Evolutionary conservation across 768 basidiomycete species (phyloP).

Genomic region (Pisolithus tinctorius): DNA sequence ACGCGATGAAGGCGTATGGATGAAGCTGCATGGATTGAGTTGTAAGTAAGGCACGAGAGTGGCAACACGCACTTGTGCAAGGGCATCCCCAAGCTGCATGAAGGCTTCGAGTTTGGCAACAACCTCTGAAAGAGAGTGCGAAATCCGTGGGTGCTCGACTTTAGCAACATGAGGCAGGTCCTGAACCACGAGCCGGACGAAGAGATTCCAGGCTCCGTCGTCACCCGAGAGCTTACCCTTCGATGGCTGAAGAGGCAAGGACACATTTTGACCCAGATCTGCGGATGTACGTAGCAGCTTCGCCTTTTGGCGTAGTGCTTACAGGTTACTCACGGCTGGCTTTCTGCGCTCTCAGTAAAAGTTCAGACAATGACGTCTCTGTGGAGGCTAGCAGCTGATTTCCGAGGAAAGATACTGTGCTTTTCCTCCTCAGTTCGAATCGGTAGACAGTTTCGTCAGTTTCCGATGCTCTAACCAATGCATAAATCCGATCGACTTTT

Average conservation of each 20-base stretch:
- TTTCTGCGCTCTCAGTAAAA: slow-evolving; percentile 8
- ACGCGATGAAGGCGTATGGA: slow-evolving; percentile 21
- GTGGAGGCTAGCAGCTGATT: slow-evolving; percentile 10
- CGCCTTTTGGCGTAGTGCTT: neutral
- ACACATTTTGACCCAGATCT: slow-evolving; percentile 11
- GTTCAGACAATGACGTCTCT: slow-evolving; percentile 12
- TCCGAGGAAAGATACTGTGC: slow-evolving; percentile 1
- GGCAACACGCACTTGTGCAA: slow-evolving; percentile 12
- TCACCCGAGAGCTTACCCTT: neutral
- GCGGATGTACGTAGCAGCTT: neutral
- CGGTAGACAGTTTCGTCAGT: slow-evolving; percentile 11
- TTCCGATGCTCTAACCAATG: slow-evolving; percentile 8
- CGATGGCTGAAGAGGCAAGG: slow-evolving; percentile 11
- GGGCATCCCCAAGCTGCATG: slow-evolving; percentile 15
- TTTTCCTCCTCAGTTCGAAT: slow-evolving; percentile 21
- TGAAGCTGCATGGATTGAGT: slow-evolving; percentile 11
- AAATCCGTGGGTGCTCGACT: slow-evolving; percentile 1
- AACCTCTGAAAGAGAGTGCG: slow-evolving; percentile 15
- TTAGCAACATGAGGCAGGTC: neutral
- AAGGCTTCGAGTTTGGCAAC: slow-evolving; percentile 20
- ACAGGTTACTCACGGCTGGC: slow-evolving; percentile 2
- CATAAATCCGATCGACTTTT: neutral
- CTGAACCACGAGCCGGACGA: slow-evolving; percentile 15
- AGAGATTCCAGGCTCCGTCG: slow-evolving; percentile 11
- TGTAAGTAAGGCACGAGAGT: neutral